Conservation (phyloP, 192 early-diverging fungal species). For the Funneliformis mosseae region DNA sequence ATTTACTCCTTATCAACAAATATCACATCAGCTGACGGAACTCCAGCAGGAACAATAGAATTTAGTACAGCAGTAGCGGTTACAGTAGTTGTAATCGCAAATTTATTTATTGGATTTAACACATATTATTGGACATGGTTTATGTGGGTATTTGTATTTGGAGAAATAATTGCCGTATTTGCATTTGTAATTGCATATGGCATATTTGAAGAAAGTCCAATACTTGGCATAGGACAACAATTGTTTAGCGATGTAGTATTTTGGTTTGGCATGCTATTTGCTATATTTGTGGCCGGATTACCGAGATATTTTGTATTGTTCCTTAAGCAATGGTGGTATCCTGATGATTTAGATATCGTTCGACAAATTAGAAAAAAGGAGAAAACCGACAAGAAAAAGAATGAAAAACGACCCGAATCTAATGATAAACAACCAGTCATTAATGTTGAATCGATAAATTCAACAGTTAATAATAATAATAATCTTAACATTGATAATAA, state of each 20-base stretch:
- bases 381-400: slow-evolving; percentile 8
- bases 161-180: slow-evolving; percentile 70
- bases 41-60: slow-evolving; percentile 53
- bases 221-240: slow-evolving; percentile 70
- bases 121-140: slow-evolving; percentile 87
- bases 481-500: background rate
- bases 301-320: slow-evolving; percentile 71
- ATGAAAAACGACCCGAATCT: background rate
- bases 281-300: slow-evolving; percentile 69
- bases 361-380: slow-evolving; percentile 54
- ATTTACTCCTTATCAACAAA: slow-evolving; percentile 53
- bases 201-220: slow-evolving; percentile 52
- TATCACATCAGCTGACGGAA: slow-evolving; percentile 23
- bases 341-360: slow-evolving; percentile 67
- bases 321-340: slow-evolving; percentile 64
- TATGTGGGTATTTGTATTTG: slow-evolving; percentile 61
- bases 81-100: slow-evolving; percentile 78
- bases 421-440: background rate
- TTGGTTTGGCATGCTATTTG: slow-evolving; percentile 72
- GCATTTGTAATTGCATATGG: slow-evolving; percentile 71
- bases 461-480: background rate
- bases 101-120: slow-evolving; percentile 75
- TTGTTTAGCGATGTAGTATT: slow-evolving; percentile 70
- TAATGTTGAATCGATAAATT: background rate
- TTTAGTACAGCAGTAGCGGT: slow-evolving; percentile 83